phyloP scores from a whole-genome alignment of 108 stramenopile genomes.

The Cyclotella cryptica region DNA sequence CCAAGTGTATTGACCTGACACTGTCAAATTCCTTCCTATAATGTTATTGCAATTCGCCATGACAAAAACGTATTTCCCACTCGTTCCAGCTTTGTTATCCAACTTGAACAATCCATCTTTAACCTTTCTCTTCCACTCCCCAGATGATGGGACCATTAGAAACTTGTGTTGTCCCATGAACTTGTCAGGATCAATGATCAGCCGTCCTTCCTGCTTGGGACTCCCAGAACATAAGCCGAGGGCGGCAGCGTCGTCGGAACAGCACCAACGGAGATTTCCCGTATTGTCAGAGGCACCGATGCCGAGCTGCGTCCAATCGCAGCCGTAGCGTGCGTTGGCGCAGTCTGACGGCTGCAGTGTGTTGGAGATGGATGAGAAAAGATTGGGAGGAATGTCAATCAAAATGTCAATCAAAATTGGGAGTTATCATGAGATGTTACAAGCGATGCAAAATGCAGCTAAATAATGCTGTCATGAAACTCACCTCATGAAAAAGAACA shows the following conservation, averaged over 20 bases:
- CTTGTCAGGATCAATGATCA: slow-evolving; percentile 67
- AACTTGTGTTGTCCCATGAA: slow-evolving; percentile 72
- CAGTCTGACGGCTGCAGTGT: slow-evolving; percentile 65
- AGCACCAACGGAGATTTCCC: slow-evolving; percentile 75
- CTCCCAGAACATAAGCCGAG: slow-evolving; percentile 65
- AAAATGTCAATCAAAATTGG: not conserved
- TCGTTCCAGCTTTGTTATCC: slow-evolving; percentile 47
- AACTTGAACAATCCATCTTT: slow-evolving; percentile 55
- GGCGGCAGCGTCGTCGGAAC: slow-evolving; percentile 73
- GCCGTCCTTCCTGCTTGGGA: slow-evolving; percentile 60
- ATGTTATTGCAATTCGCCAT: slow-evolving; percentile 84
- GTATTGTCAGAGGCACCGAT: slow-evolving; percentile 68
- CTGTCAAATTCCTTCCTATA: slow-evolving; percentile 64
- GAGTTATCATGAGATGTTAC: not conserved
- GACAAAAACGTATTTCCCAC: slow-evolving; percentile 76
- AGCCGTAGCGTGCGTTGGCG: slow-evolving; percentile 67
- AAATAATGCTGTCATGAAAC: slow-evolving; percentile 7
- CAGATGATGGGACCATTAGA: slow-evolving; percentile 67
- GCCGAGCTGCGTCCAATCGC: slow-evolving; percentile 84
- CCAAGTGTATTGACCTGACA: slow-evolving; percentile 73
- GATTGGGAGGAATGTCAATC: not conserved
- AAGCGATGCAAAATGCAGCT: not conserved
- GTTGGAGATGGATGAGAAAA: not conserved
- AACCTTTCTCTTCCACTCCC: slow-evolving; percentile 55
- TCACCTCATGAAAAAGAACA: slow-evolving; percentile 54